phyloP scores from a whole-genome alignment of 73 alveolate genomes.

The Paramecium sexaurelia region DNA sequence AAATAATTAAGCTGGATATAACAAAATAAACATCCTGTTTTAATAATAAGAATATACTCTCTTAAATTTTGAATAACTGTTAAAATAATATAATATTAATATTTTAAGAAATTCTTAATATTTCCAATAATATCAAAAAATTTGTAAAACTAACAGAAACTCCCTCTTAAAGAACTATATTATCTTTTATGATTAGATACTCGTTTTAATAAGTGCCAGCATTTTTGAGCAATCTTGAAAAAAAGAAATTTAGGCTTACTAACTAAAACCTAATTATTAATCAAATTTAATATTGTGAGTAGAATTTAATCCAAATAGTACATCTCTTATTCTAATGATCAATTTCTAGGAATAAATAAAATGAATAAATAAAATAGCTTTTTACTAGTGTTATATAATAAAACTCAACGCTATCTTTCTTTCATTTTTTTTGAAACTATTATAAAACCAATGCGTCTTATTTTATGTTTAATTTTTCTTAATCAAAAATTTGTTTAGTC shows the following conservation, averaged over 20 bases:
- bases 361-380: too few species aligned
- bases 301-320: too few species aligned
- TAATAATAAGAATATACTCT: neutral
- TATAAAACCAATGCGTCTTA: neutral
- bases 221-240: too few species aligned
- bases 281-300: too few species aligned
- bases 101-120: constrained; percentile 2
- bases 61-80: constrained; percentile 37
- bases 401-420: too few species aligned
- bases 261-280: too few species aligned
- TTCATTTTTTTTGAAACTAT: too few species aligned
- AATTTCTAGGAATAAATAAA: too few species aligned
- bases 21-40: constrained; percentile 49
- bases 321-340: too few species aligned
- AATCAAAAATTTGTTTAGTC: constrained; percentile 11
- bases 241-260: too few species aligned
- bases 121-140: neutral
- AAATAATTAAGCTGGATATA: constrained; percentile 18
- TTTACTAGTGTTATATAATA: too few species aligned
- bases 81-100: constrained; percentile 1
- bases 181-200: neutral
- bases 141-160: neutral
- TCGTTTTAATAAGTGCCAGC: neutral
- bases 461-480: neutral
- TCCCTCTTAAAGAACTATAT: neutral